Conservation (phyloP, 352 stramenopile species). For the Globisporangium canariense region DNA sequence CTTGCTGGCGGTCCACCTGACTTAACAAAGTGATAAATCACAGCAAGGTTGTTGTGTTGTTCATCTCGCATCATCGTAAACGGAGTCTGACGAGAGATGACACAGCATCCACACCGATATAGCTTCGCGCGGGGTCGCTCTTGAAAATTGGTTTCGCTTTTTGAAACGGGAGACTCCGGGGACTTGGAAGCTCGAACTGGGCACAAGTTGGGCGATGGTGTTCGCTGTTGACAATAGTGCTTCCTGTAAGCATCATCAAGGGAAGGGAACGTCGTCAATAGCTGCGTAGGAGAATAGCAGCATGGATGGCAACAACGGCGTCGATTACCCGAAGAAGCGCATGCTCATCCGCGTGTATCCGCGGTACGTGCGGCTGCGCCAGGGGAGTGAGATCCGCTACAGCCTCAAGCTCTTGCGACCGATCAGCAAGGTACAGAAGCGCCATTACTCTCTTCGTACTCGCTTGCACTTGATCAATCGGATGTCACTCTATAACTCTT, state of each 20-base stretch:
- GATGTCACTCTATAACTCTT: not conserved
- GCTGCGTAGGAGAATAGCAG: not conserved
- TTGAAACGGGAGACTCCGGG: not conserved
- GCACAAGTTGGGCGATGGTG: not conserved
- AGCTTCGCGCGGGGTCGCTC: not conserved
- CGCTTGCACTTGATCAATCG: not conserved
- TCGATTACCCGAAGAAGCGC: conserved; percentile 28
- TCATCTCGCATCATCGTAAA: not conserved
- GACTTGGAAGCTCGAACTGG: not conserved
- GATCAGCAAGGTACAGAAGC: conserved; percentile 39
- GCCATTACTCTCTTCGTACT: too few relatives aligned
- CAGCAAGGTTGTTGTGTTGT: too few relatives aligned
- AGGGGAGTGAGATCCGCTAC: conserved; percentile 64
- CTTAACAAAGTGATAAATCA: not conserved
- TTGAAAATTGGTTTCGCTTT: not conserved
- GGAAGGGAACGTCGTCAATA: not conserved
- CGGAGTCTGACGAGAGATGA: not conserved
- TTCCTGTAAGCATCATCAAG: not conserved
- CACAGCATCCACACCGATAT: not conserved
- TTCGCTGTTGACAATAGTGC: not conserved
- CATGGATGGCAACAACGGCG: conserved; percentile 2
- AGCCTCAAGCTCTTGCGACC: conserved; percentile 47
- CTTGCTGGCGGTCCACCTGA: not conserved
- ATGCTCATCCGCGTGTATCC: conserved; percentile 52
- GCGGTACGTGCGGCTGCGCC: conserved; percentile 57